phyloP scores from a whole-genome alignment of 2,329 filamentous ascomycete species.

The Madurella fahalii region DNA sequence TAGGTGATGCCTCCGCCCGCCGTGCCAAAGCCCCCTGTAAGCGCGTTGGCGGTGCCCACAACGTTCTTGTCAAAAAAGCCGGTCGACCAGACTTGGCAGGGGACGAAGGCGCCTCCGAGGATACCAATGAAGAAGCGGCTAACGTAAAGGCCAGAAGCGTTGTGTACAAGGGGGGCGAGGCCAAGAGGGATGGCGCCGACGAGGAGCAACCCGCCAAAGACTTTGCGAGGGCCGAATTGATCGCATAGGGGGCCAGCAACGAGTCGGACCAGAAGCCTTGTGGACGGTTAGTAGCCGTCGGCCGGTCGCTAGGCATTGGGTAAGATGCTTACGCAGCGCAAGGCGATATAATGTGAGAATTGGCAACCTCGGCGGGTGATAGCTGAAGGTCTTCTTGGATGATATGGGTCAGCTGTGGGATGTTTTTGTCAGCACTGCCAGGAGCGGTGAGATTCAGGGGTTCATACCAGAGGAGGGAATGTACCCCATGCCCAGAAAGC shows the following conservation, averaged over 20 bases:
- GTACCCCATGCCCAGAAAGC: slow-evolving; percentile 92
- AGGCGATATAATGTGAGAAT: slow-evolving; percentile 86
- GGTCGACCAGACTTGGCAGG: slow-evolving; percentile 89
- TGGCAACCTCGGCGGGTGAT: slow-evolving; percentile 67
- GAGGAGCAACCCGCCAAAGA: slow-evolving; percentile 75
- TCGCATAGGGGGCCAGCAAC: slow-evolving; percentile 83
- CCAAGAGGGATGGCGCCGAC: slow-evolving; percentile 76
- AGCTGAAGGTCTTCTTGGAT: slow-evolving; percentile 77
- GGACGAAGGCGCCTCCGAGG: slow-evolving; percentile 73
- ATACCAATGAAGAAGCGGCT: slow-evolving; percentile 79
- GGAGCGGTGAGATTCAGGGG: background rate
- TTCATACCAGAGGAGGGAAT: slow-evolving; percentile 73
- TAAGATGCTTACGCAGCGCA: slow-evolving; percentile 54
- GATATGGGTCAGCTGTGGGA: slow-evolving; percentile 58
- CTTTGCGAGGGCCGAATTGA: slow-evolving; percentile 71
- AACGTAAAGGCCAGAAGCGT: slow-evolving; percentile 62
- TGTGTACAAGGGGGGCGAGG: slow-evolving; percentile 72
- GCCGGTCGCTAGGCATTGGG: background rate
- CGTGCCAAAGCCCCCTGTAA: slow-evolving; percentile 83
- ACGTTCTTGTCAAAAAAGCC: slow-evolving; percentile 92
- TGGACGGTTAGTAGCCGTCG: background rate
- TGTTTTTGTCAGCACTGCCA: background rate
- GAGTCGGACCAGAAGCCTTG: slow-evolving; percentile 68
- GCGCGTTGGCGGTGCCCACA: slow-evolving; percentile 80
- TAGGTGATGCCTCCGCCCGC: slow-evolving; percentile 87